Conservation (phyloP, 2,329 filamentous ascomycete genomes). For the Cladophialophora immunda region DNA sequence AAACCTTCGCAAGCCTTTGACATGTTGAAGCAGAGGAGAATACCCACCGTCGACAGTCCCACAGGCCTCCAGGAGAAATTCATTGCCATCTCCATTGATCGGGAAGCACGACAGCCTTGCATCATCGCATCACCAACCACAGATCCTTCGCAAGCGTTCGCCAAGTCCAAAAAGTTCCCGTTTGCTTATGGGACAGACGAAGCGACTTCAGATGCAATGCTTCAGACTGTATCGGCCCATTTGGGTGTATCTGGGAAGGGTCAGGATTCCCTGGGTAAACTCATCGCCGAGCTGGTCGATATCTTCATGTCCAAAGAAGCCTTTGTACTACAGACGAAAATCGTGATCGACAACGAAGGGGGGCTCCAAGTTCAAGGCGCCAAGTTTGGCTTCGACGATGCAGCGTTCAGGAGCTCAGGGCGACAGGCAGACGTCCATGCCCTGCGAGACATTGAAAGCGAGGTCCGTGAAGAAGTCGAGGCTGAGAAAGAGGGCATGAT, state of each 20-base stretch:
- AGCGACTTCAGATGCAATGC: conserved; percentile 53
- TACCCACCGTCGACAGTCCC: conserved; percentile 54
- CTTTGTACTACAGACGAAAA: conserved; percentile 64
- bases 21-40: conserved; percentile 62
- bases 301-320: conserved; percentile 73
- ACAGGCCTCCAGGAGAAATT: conserved; percentile 56
- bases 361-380: conserved; percentile 62
- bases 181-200: conserved; percentile 66
- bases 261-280: conserved; percentile 54
- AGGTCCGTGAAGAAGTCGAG: conserved; percentile 66
- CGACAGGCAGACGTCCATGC: conserved; percentile 69
- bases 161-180: conserved; percentile 64
- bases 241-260: conserved; percentile 62
- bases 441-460: conserved; percentile 61
- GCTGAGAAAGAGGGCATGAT: conserved; percentile 78
- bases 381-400: conserved; percentile 74
- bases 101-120: conserved; percentile 68
- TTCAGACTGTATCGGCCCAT: conserved; percentile 55
- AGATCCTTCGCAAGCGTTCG: conserved; percentile 52
- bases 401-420: conserved; percentile 69
- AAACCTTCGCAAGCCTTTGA: conserved; percentile 62
- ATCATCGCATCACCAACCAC: conserved; percentile 67
- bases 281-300: conserved; percentile 64
- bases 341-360: conserved; percentile 53
- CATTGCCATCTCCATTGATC: conserved; percentile 72